phyloP scores from a whole-genome alignment of 345 rosid species.

The Cochlearia excelsa region DNA sequence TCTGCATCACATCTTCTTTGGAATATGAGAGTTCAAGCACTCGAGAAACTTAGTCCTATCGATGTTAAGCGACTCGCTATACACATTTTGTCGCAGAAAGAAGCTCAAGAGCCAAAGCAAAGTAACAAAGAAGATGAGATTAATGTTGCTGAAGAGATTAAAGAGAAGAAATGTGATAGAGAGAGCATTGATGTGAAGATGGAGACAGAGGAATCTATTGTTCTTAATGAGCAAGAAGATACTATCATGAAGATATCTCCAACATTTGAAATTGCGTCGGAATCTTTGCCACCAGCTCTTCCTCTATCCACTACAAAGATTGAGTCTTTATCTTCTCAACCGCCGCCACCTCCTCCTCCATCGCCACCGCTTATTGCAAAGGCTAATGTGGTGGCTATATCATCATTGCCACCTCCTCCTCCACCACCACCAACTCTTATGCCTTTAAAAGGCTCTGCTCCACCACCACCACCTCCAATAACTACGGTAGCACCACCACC shows the following conservation, averaged over 20 bases:
- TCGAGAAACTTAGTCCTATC: conserved; percentile 67
- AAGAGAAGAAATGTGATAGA: conserved; percentile 15
- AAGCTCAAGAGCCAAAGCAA: conserved; percentile 36
- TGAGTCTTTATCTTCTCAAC: conserved; percentile 12
- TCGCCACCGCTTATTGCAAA: conserved; percentile 14
- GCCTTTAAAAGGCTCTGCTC: conserved; percentile 14
- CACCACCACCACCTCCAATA: conserved; percentile 18
- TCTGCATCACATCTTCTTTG: conserved; percentile 41
- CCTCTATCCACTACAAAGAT: conserved; percentile 4
- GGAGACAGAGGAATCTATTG: conserved; percentile 26
- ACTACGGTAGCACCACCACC: conserved; percentile 18
- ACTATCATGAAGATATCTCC: conserved; percentile 23
- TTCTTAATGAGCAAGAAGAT: conserved; percentile 23
- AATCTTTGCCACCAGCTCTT: conserved; percentile 19
- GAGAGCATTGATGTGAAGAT: conserved; percentile 22
- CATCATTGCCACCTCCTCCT: conserved; percentile 9
- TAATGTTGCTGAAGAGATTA: conserved; percentile 34
- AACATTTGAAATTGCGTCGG: not conserved
- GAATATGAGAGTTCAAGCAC: conserved; percentile 60
- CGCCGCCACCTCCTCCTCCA: conserved; percentile 13
- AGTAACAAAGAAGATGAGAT: conserved; percentile 17
- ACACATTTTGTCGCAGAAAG: conserved; percentile 44
- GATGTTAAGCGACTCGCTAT: conserved; percentile 60
- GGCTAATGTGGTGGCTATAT: not conserved
- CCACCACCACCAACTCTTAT: conserved; percentile 17